phyloP scores from a whole-genome alignment of 345 rosid species.

The Euphorbia peplus region DNA sequence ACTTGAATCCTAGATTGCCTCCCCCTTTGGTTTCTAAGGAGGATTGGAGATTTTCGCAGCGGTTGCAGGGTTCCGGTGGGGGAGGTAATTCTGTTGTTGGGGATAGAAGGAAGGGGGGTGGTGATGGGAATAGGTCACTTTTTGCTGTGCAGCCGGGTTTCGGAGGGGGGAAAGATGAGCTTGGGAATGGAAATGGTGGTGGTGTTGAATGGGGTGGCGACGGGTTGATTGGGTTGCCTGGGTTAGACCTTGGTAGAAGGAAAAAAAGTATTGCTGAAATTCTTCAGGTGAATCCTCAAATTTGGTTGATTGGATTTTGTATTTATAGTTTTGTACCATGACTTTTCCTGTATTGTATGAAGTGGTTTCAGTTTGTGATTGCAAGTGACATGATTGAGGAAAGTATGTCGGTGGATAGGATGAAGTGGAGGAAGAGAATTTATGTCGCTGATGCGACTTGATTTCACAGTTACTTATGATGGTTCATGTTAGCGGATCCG shows the following conservation, averaged over 20 bases:
- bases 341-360: neutral
- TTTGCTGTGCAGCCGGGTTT: slow-evolving; percentile 75
- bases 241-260: slow-evolving; percentile 60
- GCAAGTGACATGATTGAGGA: too few species aligned
- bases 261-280: slow-evolving; percentile 84
- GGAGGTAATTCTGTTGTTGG: slow-evolving; percentile 42
- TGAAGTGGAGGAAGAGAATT: too few species aligned
- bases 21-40: slow-evolving; percentile 84
- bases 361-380: too few species aligned
- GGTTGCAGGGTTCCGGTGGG: slow-evolving; percentile 44
- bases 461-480: too few species aligned
- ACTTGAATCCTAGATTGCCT: slow-evolving; percentile 85
- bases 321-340: neutral
- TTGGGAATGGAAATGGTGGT: slow-evolving; percentile 36
- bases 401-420: too few species aligned
- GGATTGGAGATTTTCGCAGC: slow-evolving; percentile 74
- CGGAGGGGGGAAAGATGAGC: slow-evolving; percentile 47
- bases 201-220: slow-evolving; percentile 81
- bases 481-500: too few species aligned
- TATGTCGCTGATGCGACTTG: too few species aligned
- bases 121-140: slow-evolving; percentile 42
- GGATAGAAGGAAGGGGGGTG: slow-evolving; percentile 54
- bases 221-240: slow-evolving; percentile 77
- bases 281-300: slow-evolving; percentile 58
- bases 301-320: slow-evolving; percentile 11